Base-by-base conservation (phyloP, 2,329 filamentous ascomycete species). In the Cercospora sesami region DNA sequence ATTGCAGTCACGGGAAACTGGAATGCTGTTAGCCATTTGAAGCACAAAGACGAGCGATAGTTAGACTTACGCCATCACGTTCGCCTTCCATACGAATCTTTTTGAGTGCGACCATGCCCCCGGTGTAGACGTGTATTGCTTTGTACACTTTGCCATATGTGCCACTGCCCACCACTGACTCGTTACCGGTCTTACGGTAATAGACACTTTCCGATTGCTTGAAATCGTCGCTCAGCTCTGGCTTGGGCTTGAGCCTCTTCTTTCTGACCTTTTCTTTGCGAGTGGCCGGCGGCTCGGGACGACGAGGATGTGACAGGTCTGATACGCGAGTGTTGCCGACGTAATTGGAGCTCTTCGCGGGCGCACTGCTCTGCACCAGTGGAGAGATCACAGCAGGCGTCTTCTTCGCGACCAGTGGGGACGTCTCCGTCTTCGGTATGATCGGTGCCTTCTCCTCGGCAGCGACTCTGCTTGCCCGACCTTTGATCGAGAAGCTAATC, bases 91-190 rank as follows among this genome's bases (percentile, higher is more conserved):
- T 96, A 10, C 93, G 89, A 69, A 97, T 96, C 75, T 92, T 91
- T 82, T 97, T 97, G 68, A 97, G 83, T 1, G 93, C 93, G 26
- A 96, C 93, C 68, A 91, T 85, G 48, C 89, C 87, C 73, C 91
- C 91, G 1, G 92, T 96, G 77, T 96, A 96, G n/a, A 95, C 92
- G 75, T 97, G 93, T 8, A 93, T 83, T n/a, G 89, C 93, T 78
- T 96, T 96, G 84, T 96, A 97, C 4, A 97, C 93, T 79, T 96
- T 96, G 63, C 93, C 95, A 75, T 97, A 98, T 0, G 94, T 98
- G 10, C 94, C 94, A 53, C 94, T 96, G 16, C 94, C 94, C 21
- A 98, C 91, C 0, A 98, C 94, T 0, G 94, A 98, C 78, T 96
- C 94, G 74, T 98, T 97, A n/a, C 94, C 94, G 1, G 94, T 94